Evolutionary conservation across 1,284 basidiomycete genomes (phyloP).

Genomic region (Pseudozyma flocculosa): DNA sequence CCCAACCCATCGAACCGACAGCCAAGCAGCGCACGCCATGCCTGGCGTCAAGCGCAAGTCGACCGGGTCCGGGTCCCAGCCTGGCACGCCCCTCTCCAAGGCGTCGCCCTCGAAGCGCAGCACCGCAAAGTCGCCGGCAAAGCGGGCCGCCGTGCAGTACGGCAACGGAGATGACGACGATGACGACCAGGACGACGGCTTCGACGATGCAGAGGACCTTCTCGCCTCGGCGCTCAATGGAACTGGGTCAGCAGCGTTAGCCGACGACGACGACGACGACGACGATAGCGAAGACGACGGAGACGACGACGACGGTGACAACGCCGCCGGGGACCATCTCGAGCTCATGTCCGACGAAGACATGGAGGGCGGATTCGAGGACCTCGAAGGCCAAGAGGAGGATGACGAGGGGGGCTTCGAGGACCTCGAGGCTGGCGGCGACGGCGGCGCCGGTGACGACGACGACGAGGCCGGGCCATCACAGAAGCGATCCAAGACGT

Average conservation of each 20-base stretch:
- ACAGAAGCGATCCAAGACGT: conserved; percentile 36
- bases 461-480: conserved; percentile 31
- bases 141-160: conserved; percentile 2
- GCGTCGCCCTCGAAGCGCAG: conserved; percentile 12
- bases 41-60: conserved; percentile 40
- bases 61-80: conserved; percentile 10
- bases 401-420: conserved; percentile 16
- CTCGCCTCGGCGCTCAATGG: too few species aligned
- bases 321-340: conserved; percentile 8
- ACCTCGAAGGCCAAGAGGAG: conserved; percentile 11
- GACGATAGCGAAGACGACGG: conserved; percentile 44
- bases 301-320: conserved; percentile 28
- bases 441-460: conserved; percentile 19
- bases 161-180: conserved; percentile 48
- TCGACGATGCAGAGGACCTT: conserved; percentile 28
- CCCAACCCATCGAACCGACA: too few species aligned
- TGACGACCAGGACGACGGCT: conserved; percentile 30
- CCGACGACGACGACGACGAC: conserved; percentile 17
- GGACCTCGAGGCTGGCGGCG: background rate
- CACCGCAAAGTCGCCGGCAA: conserved; percentile 8
- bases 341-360: conserved; percentile 51
- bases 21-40: conserved; percentile 20
- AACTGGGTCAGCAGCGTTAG: too few species aligned
- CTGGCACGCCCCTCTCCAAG: background rate
- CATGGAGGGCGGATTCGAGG: conserved; percentile 41